Base-by-base conservation (phyloP, 257 asterid genomes). In the Solanum chilense region DNA sequence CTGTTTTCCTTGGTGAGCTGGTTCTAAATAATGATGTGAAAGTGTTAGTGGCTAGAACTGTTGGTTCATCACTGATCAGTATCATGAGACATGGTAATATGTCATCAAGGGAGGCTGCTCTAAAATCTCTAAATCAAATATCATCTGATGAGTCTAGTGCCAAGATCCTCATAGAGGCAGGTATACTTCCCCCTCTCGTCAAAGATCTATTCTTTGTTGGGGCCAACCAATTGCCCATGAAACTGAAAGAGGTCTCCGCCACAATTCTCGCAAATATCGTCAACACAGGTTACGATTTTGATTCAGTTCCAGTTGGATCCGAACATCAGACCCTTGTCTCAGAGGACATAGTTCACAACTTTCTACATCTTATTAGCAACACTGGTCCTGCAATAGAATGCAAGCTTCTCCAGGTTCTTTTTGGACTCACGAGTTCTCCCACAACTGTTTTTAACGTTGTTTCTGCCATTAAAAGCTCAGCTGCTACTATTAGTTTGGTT, bases 381-480 rank as follows among this genome's bases (percentile, higher is more conserved):
- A 97, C 99, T 0, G 99, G 99, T 81, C 99, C 99, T 15, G 87
- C 99, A 56, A 96, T 97, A 47, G 98, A 90, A 92, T 95, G 97
- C 90, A 96, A 93, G 93, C 98, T 97, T 88, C 94, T 96, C 82
- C 99, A 95, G 90, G 96, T 97, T 70, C 97, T 97, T 23, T 95
- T 97, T 20, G 99, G 99, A 85, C 99, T 97, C 66, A 93, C 99
- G 1, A 86, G 91, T 85, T 92, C 95, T 14, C 86, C 90, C 6
- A 87, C 94, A n/a, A 93, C 97, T 1, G 97, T 95, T 8, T 90
- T 90, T 14, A 91, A 93, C 25, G 96, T 95, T 5, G 98, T 93
- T 71, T 95, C 96, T 21, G 97, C 98, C 86, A 93, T 97, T 86
- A 93, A 90, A 90, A 95, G 96, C 90, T 95, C 96, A 2, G 99